Conservation (phyloP, 2,329 filamentous ascomycete species). For the Purpureocillium lavendulum region DNA sequence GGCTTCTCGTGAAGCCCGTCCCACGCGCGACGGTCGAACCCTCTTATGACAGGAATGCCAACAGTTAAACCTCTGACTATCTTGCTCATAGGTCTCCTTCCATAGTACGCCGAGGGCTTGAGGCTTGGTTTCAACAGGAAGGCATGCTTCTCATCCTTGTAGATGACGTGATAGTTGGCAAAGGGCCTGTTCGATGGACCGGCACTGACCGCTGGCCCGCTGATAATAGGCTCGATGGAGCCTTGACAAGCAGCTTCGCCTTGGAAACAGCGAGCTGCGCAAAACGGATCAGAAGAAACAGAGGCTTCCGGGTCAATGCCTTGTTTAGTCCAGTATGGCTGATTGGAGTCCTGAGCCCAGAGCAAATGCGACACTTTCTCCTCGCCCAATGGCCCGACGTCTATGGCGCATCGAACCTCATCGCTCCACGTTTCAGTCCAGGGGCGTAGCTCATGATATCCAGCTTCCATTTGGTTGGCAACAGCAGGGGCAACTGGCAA, state of each 20-base stretch:
- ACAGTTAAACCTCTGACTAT: constrained; percentile 78
- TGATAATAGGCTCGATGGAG: constrained; percentile 25
- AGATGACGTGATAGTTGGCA: constrained; percentile 74
- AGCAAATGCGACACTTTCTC: constrained; percentile 80
- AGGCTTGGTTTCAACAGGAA: constrained; percentile 82
- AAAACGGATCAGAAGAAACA: constrained; percentile 48
- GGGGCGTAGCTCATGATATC: constrained; percentile 76
- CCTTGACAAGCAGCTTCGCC: constrained; percentile 53
- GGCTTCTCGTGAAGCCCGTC: constrained; percentile 55
- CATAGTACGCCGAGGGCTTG: constrained; percentile 77
- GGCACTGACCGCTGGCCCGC: constrained; percentile 24
- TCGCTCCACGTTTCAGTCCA: constrained; percentile 92
- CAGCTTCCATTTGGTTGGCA: constrained; percentile 87
- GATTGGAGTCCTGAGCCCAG: constrained; percentile 55
- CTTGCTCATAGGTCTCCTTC: constrained; percentile 70
- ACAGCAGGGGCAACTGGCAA: constrained; percentile 75
- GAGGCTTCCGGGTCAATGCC: constrained; percentile 21
- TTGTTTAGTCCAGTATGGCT: constrained; percentile 9
- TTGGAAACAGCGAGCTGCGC: constrained; percentile 49
- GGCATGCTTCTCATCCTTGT: constrained; percentile 67
- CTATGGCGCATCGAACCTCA: constrained; percentile 81
- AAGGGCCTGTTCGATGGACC: constrained; percentile 49
- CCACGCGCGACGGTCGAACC: constrained; percentile 76
- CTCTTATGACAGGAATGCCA: constrained; percentile 80
- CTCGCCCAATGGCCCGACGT: constrained; percentile 83